phyloP scores from a whole-genome alignment of 2,329 filamentous ascomycete species.

The Diaporthe nobilis region DNA sequence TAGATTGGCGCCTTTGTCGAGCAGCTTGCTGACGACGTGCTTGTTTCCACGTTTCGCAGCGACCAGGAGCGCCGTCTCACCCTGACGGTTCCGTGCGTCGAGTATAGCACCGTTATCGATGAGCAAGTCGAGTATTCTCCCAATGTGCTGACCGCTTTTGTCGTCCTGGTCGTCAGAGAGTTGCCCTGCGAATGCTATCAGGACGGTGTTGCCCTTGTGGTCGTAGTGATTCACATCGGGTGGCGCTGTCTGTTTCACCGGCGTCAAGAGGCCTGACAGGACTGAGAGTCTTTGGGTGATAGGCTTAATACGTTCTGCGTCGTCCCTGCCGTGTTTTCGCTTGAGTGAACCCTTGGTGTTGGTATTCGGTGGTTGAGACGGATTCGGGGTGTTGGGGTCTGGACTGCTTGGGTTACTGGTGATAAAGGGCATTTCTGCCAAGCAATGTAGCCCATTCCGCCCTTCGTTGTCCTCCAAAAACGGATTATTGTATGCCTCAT shows the following conservation, averaged over 20 bases:
- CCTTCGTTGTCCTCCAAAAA: slow-evolving; percentile 59
- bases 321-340: slow-evolving; percentile 54
- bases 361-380: slow-evolving; percentile 42
- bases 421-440: slow-evolving; percentile 68
- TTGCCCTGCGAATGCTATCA: slow-evolving; percentile 68
- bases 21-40: slow-evolving; percentile 62
- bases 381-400: slow-evolving; percentile 45
- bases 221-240: slow-evolving; percentile 67
- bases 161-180: slow-evolving; percentile 66
- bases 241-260: neutral
- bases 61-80: slow-evolving; percentile 69
- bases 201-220: slow-evolving; percentile 64
- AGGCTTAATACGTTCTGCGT: slow-evolving; percentile 46
- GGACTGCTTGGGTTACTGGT: slow-evolving; percentile 35
- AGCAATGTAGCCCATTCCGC: slow-evolving; percentile 70
- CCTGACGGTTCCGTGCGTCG: slow-evolving; percentile 65
- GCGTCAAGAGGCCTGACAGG: slow-evolving; percentile 50
- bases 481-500: slow-evolving; percentile 51
- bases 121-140: slow-evolving; percentile 60
- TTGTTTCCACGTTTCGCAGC: slow-evolving; percentile 68
- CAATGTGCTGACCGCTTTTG: slow-evolving; percentile 60
- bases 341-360: slow-evolving; percentile 46
- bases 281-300: slow-evolving; percentile 44
- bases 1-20: slow-evolving; percentile 63
- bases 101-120: slow-evolving; percentile 59